Base-by-base conservation (phyloP, 2,329 filamentous ascomycete genomes). In the Penicillium sp. region DNA sequence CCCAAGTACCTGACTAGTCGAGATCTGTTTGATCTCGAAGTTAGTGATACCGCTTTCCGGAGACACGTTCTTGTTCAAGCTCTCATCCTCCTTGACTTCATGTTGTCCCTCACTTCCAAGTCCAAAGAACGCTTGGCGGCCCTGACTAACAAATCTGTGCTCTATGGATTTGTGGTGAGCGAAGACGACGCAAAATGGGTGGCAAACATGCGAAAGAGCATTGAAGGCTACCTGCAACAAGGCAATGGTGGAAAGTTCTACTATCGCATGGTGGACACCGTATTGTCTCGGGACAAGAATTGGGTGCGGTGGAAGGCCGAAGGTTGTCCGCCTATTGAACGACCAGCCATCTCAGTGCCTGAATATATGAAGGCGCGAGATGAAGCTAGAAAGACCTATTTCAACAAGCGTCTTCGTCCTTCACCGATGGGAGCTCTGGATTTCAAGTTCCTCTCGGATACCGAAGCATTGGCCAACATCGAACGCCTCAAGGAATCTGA, bases 251-350 rank as follows among this genome's bases (percentile, higher is more conserved):
- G 95, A 29, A 90, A 91, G 62, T 96, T 96, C 75, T 99, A 98
- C 75, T 90, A 92, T 76, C 89, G 95, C 39, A 96, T 98, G 86
- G 92, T 99, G 31, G 93, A 98, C 73, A 98, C 93, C 13, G 93
- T 99, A 31, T 84, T 99, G 29, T 91, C 91, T 24, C 85, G 95
- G 61, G 95, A 99, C 75, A 98, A 97, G 79, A 97, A 98, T 71
- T 99, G 96, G 96, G 92, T 96, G 45, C 89, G 92, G 61, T 99
- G 95, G 95, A 99, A 99, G 78, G 88, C 93, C 58, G 92, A 97
- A 72, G 91, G 88, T 64, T 99, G 95, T 72, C 91, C 91, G 24
- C 85, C 89, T 6, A 98, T 99, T 68, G 87, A 93, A 69, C 84
- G 86, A 58, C 85, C 89, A 22, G 80, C 90, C 11, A 83, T 98